phyloP scores from a whole-genome alignment of 2,329 filamentous ascomycete genomes.

The Diplodia sapinea region DNA sequence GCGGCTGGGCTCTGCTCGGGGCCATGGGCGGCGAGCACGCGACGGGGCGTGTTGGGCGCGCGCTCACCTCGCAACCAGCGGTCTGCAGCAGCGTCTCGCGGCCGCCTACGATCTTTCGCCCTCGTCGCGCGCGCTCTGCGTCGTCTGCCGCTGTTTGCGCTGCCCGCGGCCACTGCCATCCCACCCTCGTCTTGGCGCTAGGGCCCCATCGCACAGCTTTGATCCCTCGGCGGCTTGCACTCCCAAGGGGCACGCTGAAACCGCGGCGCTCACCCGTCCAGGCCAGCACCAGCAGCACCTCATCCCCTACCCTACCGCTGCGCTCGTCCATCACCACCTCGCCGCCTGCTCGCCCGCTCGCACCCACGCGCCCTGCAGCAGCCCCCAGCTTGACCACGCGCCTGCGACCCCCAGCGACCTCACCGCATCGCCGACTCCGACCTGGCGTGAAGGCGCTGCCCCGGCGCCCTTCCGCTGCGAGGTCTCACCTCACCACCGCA shows the following conservation, averaged over 20 bases:
- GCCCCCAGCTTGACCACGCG: constrained; percentile 25
- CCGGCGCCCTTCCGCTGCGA: constrained; percentile 31
- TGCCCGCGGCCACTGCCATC: constrained; percentile 28
- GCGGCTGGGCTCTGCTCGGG: constrained; percentile 18
- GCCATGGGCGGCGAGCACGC: constrained; percentile 24
- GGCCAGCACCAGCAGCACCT: constrained; percentile 31
- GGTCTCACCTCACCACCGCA: constrained; percentile 31
- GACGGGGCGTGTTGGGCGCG: constrained; percentile 15
- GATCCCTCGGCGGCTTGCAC: constrained; percentile 20
- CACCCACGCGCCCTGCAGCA: constrained; percentile 26
- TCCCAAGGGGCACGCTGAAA: constrained; percentile 31
- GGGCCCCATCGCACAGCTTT: constrained; percentile 25
- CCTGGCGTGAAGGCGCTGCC: constrained; percentile 31
- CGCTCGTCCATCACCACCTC: constrained; percentile 31
- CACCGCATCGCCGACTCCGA: constrained; percentile 19
- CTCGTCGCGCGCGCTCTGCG: constrained; percentile 19
- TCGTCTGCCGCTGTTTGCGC: constrained; percentile 27
- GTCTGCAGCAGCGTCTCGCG: constrained; percentile 21
- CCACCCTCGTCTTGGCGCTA: constrained; percentile 26
- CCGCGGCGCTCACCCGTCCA: constrained; percentile 30
- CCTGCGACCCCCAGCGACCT: constrained; percentile 22
- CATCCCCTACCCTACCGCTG: constrained; percentile 32
- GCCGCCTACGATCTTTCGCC: not conserved
- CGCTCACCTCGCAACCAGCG: constrained; percentile 12
- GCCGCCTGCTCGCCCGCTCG: constrained; percentile 24